These are phyloP conservation scores for Oxytropis ochrocephala DNA, from an alignment of 306 rosid genomes.

Conservation along the genomic window DNA sequence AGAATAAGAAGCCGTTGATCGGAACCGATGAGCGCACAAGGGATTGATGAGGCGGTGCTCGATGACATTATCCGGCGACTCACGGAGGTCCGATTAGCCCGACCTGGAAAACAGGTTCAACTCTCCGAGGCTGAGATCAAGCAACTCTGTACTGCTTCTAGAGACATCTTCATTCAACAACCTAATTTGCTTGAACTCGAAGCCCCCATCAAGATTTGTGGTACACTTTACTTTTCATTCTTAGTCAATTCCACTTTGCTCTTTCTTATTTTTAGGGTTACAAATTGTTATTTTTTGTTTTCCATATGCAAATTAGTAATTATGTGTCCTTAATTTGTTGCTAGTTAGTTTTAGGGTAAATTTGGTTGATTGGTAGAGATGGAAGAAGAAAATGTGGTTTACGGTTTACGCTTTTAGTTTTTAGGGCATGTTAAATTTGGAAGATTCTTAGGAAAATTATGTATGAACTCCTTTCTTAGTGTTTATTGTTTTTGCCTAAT, in stretches of 20 bases:
- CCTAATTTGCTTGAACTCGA: slow-evolving; percentile 93
- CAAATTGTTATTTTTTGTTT: neutral
- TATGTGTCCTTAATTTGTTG: neutral
- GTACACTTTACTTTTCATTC: slow-evolving; percentile 17
- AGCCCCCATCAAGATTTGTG: slow-evolving; percentile 95
- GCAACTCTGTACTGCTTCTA: slow-evolving; percentile 73
- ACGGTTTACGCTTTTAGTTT: neutral
- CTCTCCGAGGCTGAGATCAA: slow-evolving; percentile 90
- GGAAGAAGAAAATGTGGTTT: slow-evolving; percentile 16
- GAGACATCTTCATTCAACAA: slow-evolving; percentile 72
- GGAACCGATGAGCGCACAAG: slow-evolving; percentile 45
- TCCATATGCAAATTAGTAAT: neutral
- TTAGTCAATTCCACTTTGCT: neutral
- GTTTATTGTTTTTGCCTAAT: neutral
- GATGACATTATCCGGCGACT: slow-evolving; percentile 87
- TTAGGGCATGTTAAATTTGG: slow-evolving; percentile 14
- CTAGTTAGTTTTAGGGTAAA: slow-evolving; percentile 16
- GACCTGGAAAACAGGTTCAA: slow-evolving; percentile 90
- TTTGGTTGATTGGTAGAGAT: neutral
- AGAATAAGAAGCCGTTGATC: slow-evolving; percentile 4
- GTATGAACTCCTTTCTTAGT: neutral
- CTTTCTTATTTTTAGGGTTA: neutral
- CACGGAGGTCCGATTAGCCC: slow-evolving; percentile 69
- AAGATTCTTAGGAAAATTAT: neutral
- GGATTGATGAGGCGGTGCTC: slow-evolving; percentile 64